phyloP scores from a whole-genome alignment of 371 early-diverging fungal genomes.

The Chytridium lagenaria region DNA sequence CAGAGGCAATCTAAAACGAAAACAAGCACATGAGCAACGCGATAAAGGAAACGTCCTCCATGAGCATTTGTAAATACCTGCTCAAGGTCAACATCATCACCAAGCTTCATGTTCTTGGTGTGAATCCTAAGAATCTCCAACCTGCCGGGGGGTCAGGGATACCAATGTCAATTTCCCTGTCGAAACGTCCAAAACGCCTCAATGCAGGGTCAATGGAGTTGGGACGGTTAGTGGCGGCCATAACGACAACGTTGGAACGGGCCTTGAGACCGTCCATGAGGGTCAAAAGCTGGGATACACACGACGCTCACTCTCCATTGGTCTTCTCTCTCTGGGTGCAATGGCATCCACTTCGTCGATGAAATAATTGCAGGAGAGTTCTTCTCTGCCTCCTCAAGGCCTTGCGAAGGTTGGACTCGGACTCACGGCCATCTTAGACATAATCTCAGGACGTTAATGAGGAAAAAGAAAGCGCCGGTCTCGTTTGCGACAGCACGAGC shows the following conservation, averaged over 20 bases:
- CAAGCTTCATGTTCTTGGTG: conserved; percentile 99
- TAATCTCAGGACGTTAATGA: conserved; percentile 99
- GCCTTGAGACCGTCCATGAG: conserved; percentile 99
- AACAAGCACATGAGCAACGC: not conserved
- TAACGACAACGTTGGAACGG: conserved; percentile 96
- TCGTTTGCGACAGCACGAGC: conserved; percentile 86
- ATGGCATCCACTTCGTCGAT: conserved; percentile 98
- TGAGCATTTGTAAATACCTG: conserved; percentile 52
- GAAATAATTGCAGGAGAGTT: conserved; percentile 98
- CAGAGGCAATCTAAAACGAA: conserved; percentile 80
- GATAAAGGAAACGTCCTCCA: conserved; percentile 19
- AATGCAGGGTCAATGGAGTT: conserved; percentile 99
- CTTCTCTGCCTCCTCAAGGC: conserved; percentile 99
- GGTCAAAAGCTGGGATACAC: conserved; percentile 99
- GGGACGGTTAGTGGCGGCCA: conserved; percentile 98
- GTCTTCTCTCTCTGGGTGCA: conserved; percentile 99
- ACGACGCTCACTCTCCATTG: conserved; percentile 98
- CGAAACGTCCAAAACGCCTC: conserved; percentile 99
- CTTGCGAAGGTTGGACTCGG: conserved; percentile 97
- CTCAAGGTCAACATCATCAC: conserved; percentile 97
- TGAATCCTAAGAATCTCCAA: conserved; percentile 99
- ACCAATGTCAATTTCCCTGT: conserved; percentile 99
- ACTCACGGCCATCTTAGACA: conserved; percentile 99
- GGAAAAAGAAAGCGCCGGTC: conserved; percentile 93
- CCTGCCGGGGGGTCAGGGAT: conserved; percentile 99